Evolutionary conservation across 163 green algal species (phyloP).

Genomic region (Trebouxia gelatinosa): DNA sequence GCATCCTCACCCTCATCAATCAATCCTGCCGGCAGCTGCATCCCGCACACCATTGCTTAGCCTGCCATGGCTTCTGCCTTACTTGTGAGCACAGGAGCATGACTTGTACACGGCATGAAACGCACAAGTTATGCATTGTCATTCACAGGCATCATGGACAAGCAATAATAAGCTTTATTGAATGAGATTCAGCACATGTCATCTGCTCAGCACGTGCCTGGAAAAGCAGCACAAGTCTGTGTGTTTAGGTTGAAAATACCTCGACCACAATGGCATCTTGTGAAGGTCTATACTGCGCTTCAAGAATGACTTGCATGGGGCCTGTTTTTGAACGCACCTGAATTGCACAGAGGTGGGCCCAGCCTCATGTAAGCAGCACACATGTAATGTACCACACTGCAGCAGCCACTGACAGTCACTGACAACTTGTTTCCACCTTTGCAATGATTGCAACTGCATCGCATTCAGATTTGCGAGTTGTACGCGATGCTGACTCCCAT

Average conservation of each 20-base stretch:
- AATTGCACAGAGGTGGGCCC: background rate
- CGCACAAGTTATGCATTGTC: background rate
- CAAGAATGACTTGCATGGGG: conserved; percentile 32
- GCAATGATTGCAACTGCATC: conserved; percentile 55
- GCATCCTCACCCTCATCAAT: conserved; percentile 53
- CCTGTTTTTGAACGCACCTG: conserved; percentile 22
- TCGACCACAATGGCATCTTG: conserved; percentile 33
- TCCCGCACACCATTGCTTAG: no score
- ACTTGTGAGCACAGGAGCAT: background rate
- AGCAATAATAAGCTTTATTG: background rate
- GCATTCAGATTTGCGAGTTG: conserved; percentile 37
- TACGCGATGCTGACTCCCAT: conserved; percentile 54
- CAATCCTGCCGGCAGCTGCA: conserved; percentile 60
- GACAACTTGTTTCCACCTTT: conserved; percentile 20
- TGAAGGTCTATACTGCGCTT: conserved; percentile 38
- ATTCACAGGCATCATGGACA: background rate
- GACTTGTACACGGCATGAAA: background rate
- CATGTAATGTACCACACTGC: background rate
- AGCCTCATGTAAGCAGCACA: background rate
- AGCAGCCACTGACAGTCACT: background rate
- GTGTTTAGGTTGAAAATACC: conserved; percentile 13
- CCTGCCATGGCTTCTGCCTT: no score
- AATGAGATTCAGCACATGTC: background rate
- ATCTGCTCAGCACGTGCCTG: no score
- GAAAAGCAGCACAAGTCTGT: no score